Evolutionary conservation across 139 green algal species (phyloP), one percentile per base, ranked within the genome.

Genomic region (Picochlorum sp.): DNA sequence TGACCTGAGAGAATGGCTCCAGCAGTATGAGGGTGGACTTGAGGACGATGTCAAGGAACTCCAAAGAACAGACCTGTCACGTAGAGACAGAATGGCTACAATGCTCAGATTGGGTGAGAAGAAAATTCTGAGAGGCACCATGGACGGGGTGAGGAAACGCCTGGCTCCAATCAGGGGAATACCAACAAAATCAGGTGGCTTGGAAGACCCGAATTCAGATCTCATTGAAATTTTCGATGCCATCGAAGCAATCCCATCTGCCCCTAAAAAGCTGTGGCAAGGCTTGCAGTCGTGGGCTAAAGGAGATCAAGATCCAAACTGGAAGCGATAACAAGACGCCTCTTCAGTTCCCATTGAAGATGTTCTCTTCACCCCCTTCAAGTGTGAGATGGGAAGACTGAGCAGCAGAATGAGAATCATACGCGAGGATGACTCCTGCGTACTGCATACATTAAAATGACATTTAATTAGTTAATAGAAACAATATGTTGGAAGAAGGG

Each of bases 121-220:
- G 68, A 56, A 51, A 21, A 84, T 95, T 15, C 50, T 95, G 47
- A 56, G 68, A 34, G 70, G 75, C 49, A 91, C 80, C 18, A 88
- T 94, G 71, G 82, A 86, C 37, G 86, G 74, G 16, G 82, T 94
- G 54, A 70, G 90, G 11, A 78, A 66, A 7, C 71, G 83, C 13
- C 74, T 98, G 59, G 92, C 92, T 5, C 92, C 92, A 49, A 97
- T 98, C 57, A 78, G 92, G 8, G 92, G 92, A 60, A 92, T 98
- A 65, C 92, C 92, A 11, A 97, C 88, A 26, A 98, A 98, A 79
- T 64, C 66, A 16, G 89, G n/a, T n/a, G n/a, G 16, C 31, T 16
- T 95, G 75, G 60, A 85, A 54, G 88, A 95, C 65, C 88, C 92
- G 37, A 98, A 98, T 63, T 54, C 68, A 2, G 92, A 98, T 77